Evolutionary conservation across 1,284 basidiomycete species (phyloP).

Genomic region (Heterobasidion occidentale): DNA sequence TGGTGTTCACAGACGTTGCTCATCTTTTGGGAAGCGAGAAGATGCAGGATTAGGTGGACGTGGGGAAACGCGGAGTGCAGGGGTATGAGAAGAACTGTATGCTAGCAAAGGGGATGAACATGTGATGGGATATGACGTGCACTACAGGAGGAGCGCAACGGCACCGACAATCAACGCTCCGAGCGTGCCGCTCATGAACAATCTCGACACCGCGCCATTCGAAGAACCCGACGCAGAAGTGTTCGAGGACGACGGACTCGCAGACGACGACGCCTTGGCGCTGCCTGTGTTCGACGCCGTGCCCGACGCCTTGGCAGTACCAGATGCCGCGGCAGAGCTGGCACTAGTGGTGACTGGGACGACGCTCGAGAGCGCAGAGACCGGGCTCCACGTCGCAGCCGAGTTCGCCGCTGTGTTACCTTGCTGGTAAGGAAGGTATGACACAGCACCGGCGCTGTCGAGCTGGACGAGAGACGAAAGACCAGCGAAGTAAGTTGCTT

Average conservation of each 20-base stretch:
- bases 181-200: not conserved
- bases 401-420: constrained; percentile 36
- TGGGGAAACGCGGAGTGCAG: too few species aligned
- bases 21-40: too few species aligned
- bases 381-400: constrained; percentile 40
- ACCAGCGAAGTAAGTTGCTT: constrained; percentile 68
- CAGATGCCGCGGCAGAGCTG: constrained; percentile 4
- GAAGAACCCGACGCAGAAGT: not conserved
- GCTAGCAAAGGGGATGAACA: not conserved
- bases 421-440: constrained; percentile 58
- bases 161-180: not conserved
- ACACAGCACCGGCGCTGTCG: constrained; percentile 55
- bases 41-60: too few species aligned
- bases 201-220: not conserved
- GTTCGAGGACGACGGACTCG: not conserved
- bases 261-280: not conserved
- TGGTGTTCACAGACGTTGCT: too few species aligned
- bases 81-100: too few species aligned
- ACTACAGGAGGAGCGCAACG: not conserved
- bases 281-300: not conserved
- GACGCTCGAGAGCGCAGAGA: constrained; percentile 26
- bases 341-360: constrained; percentile 18
- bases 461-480: constrained; percentile 71
- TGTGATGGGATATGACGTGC: not conserved
- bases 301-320: constrained; percentile 3